These are phyloP conservation scores for Leptographium procerum DNA, from an alignment of 2,329 filamentous ascomycete species.

Conservation along the genomic window DNA sequence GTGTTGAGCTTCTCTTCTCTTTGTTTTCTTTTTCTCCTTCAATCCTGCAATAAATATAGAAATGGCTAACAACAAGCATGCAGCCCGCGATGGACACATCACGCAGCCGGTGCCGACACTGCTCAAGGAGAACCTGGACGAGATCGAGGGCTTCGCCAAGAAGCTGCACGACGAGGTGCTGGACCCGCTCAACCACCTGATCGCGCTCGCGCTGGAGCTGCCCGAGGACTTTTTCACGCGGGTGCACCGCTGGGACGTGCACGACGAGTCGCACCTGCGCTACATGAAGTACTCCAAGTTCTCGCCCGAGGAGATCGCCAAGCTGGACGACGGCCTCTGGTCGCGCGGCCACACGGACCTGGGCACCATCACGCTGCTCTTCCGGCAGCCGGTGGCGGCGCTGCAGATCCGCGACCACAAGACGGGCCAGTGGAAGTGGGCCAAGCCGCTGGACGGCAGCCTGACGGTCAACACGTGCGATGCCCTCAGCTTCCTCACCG, in stretches of 20 bases:
- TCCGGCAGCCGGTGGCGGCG: conserved; percentile 41
- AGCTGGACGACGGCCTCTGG: conserved; percentile 14
- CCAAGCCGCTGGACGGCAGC: conserved; percentile 30
- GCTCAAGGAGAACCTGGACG: conserved; percentile 33
- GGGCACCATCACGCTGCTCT: conserved; percentile 40
- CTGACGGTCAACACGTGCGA: conserved; percentile 37
- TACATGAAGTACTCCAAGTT: conserved; percentile 46
- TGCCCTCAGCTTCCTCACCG: conserved; percentile 32
- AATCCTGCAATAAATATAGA: background rate
- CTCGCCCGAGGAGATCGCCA: conserved; percentile 19
- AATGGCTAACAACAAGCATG: background rate
- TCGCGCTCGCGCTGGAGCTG: conserved; percentile 47
- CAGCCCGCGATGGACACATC: conserved; percentile 24
- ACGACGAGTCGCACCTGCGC: conserved; percentile 44
- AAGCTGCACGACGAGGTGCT: conserved; percentile 33
- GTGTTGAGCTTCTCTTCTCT: conserved; percentile 14
- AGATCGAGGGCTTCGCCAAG: conserved; percentile 42
- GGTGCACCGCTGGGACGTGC: conserved; percentile 42
- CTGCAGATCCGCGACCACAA: conserved; percentile 34
- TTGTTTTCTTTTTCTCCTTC: background rate
- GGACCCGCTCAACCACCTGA: conserved; percentile 41
- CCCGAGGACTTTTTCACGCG: conserved; percentile 44
- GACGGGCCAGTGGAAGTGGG: conserved; percentile 30
- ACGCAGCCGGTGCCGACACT: conserved; percentile 32
- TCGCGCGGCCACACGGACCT: conserved; percentile 39